Evolutionary conservation across 305 asterid genomes (phyloP), one percentile per base, ranked within the genome.

Genomic region (Fraxinus dipetala): DNA sequence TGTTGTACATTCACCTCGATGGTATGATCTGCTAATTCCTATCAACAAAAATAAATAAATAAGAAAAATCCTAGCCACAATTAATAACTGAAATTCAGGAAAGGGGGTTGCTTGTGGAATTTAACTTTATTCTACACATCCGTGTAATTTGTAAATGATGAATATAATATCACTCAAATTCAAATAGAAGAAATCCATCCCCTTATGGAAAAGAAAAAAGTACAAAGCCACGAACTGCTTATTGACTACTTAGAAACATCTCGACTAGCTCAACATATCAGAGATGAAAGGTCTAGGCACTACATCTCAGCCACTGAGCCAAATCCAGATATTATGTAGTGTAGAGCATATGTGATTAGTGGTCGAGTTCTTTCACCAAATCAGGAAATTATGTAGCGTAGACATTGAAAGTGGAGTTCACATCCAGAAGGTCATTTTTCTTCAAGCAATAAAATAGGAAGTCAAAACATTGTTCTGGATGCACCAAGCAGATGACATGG

Each of bases 21-120:
- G n/a, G 93, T 93, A 85, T 92, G 97, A 78, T 92, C 97, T 63
- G 87, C 90, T 85, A 94, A 87, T 86, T 92, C 99, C 99, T 94
- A 54, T 67, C 70, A 56, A 56, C 70, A 61, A 61, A 61, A 61
- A 61, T 61, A 61, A 59, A 59, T 38, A 72, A 43, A 28, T 86
- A 22, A 74, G 77, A 24, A 9, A 77, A 69, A 18, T 72, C 34
- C 22, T 51, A 34, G 51, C 56, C 69, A 76, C 14, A 22, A 26
- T 32, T 18, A 77, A 51, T 35, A 61, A 34, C 31, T 5, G 14
- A 75, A 77, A 65, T 31, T 13, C 76, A 70, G 8, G 18, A 73
- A 18, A 36, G 34, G 14, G 72, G 30, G 69, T 6, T 30, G 69
- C 67, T 69, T n/a, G 9, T 10, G 75, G 20, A 40, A 5, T 69